These are phyloP conservation scores for Ophiostoma quercus DNA, from an alignment of 2,329 filamentous ascomycete species.

Conservation along the genomic window DNA sequence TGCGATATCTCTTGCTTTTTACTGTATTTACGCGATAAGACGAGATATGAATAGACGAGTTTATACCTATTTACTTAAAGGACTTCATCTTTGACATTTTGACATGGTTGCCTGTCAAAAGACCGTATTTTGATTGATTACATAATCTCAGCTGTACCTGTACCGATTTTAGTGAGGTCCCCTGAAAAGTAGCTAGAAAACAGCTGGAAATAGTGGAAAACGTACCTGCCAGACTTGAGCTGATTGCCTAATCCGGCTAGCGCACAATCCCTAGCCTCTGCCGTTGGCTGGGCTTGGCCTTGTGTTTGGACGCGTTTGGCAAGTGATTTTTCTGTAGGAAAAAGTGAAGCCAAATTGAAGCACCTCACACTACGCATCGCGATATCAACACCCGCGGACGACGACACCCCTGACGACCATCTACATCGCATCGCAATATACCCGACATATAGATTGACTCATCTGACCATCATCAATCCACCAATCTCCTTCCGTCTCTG, in stretches of 20 bases:
- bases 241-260: slow-evolving; percentile 23
- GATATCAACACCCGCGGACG: neutral
- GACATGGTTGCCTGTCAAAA: neutral
- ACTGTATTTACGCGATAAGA: slow-evolving; percentile 9
- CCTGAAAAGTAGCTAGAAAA: neutral
- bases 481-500: neutral
- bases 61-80: neutral
- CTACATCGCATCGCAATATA: neutral
- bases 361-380: neutral
- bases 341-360: slow-evolving; percentile 14
- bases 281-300: slow-evolving; percentile 6
- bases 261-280: neutral
- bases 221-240: slow-evolving; percentile 16
- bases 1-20: slow-evolving; percentile 11
- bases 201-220: neutral
- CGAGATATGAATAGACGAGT: slow-evolving; percentile 20
- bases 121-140: neutral
- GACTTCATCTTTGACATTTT: neutral
- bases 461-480: neutral
- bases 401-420: neutral
- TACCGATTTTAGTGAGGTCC: neutral
- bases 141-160: neutral
- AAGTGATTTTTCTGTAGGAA: slow-evolving; percentile 13
- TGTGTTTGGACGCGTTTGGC: slow-evolving; percentile 25
- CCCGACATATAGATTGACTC: too few relatives aligned